phyloP scores from a whole-genome alignment of 805 yeast genomes.

The Priceomyces medius region DNA sequence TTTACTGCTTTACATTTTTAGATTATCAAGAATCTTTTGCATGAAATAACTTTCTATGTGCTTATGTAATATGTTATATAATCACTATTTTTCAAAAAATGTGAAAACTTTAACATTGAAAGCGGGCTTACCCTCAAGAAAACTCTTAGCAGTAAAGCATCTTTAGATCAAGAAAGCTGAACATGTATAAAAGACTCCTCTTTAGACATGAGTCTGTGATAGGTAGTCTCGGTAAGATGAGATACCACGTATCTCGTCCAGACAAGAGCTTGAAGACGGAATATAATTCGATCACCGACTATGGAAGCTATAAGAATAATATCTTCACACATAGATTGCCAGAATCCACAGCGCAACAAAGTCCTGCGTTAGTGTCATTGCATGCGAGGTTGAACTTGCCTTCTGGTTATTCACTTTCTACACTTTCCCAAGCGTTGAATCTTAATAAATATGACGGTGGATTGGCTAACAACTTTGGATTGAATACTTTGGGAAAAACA shows the following conservation, averaged over 20 bases:
- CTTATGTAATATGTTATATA: background rate
- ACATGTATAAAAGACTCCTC: conserved; percentile 11
- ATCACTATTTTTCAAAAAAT: conserved; percentile 2
- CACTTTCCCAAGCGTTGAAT: conserved; percentile 80
- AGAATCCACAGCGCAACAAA: conserved; percentile 48
- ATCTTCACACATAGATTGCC: conserved; percentile 46
- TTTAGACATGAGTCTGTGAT: conserved; percentile 2
- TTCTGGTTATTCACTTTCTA: conserved; percentile 51
- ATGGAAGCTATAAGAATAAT: conserved; percentile 40
- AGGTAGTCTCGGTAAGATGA: background rate
- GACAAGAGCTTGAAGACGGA: conserved; percentile 28
- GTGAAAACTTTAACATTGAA: conserved; percentile 1
- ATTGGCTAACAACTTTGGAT: conserved; percentile 70
- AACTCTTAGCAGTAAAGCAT: background rate
- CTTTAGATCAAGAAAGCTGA: background rate
- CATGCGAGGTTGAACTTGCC: conserved; percentile 76
- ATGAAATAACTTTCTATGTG: too few species aligned
- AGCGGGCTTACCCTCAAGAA: background rate
- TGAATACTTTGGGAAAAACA: conserved; percentile 79
- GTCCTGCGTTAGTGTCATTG: conserved; percentile 75
- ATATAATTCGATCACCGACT: conserved; percentile 34
- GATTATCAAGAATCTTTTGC: too few species aligned
- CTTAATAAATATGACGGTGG: conserved; percentile 46
- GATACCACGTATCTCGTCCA: conserved; percentile 22
- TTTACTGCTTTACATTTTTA: too few species aligned